These are phyloP conservation scores for Fraxinus dipetala DNA, from an alignment of 305 asterid species.

Conservation along the genomic window DNA sequence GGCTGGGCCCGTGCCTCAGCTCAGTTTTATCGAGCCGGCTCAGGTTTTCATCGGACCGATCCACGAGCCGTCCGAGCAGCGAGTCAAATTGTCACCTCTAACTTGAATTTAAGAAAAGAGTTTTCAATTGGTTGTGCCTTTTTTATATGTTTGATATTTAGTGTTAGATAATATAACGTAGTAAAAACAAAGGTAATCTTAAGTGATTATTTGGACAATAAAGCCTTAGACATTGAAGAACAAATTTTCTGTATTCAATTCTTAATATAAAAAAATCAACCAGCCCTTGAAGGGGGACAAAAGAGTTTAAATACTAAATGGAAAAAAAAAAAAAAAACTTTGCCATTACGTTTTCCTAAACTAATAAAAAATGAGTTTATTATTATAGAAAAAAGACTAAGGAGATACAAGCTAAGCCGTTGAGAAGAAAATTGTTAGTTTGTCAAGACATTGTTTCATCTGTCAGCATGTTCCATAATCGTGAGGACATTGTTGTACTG, in stretches of 20 bases:
- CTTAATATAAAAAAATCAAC: background rate
- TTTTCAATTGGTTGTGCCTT: background rate
- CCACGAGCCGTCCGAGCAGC: too few species aligned
- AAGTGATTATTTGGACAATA: background rate
- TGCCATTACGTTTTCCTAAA: background rate
- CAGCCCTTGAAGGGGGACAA: background rate
- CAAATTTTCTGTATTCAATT: background rate
- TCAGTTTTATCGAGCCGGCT: too few species aligned
- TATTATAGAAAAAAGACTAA: background rate
- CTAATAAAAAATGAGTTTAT: background rate
- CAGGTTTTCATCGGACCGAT: too few species aligned
- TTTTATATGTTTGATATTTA: background rate
- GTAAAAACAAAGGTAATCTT: background rate
- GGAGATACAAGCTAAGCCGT: background rate
- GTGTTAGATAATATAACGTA: background rate
- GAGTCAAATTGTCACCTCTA: too few species aligned
- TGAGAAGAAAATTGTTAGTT: background rate
- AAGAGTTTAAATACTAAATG: background rate
- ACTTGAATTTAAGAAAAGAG: background rate
- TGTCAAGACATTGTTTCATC: background rate
- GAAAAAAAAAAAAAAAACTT: background rate
- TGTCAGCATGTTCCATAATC: background rate
- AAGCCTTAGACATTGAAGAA: background rate
- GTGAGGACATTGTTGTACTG: background rate
- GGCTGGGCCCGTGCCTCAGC: too few species aligned